Evolutionary conservation across 2,329 filamentous ascomycete species (phyloP).

Genomic region (Emydomyces testavorans): DNA sequence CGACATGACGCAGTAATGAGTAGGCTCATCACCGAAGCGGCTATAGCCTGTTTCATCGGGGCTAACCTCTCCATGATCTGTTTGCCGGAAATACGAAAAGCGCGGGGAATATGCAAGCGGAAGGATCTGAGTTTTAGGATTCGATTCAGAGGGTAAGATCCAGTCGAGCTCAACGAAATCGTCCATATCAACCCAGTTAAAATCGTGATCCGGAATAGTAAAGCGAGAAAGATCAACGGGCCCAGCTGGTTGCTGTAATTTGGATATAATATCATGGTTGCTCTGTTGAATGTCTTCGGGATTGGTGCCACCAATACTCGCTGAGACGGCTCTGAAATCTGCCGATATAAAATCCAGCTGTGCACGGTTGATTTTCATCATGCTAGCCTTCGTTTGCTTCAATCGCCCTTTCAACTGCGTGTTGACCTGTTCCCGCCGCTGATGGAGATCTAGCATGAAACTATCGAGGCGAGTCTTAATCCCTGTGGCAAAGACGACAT

Average conservation of each 20-base stretch:
- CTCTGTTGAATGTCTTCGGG: conserved; percentile 59
- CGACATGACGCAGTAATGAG: conserved; percentile 92
- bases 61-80: conserved; percentile 73
- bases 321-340: conserved; percentile 86
- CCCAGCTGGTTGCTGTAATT: conserved; percentile 42
- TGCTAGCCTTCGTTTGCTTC: conserved; percentile 69
- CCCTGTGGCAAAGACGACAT: conserved; percentile 81
- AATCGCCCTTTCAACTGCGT: conserved; percentile 65
- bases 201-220: conserved; percentile 87
- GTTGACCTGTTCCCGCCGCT: conserved; percentile 82
- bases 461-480: conserved; percentile 91
- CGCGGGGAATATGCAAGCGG: conserved; percentile 87
- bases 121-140: conserved; percentile 86
- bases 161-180: conserved; percentile 97
- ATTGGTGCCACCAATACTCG: conserved; percentile 71
- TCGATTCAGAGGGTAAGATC: conserved; percentile 80
- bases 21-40: conserved; percentile 83
- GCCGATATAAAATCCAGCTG: conserved; percentile 85
- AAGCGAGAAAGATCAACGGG: conserved; percentile 66
- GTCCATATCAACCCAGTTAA: conserved; percentile 98
- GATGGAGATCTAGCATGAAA: conserved; percentile 93
- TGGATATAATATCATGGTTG: conserved; percentile 50
- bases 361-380: conserved; percentile 90
- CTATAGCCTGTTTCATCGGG: conserved; percentile 66
- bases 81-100: conserved; percentile 94